Percentiles rank a stretch among this genome's conserved stretches.
These are phyloP conservation scores for Schoenoplectus tabernaemontani DNA, from an alignment of 202 grass and related monocot genomes.

Conservation along the genomic window DNA sequence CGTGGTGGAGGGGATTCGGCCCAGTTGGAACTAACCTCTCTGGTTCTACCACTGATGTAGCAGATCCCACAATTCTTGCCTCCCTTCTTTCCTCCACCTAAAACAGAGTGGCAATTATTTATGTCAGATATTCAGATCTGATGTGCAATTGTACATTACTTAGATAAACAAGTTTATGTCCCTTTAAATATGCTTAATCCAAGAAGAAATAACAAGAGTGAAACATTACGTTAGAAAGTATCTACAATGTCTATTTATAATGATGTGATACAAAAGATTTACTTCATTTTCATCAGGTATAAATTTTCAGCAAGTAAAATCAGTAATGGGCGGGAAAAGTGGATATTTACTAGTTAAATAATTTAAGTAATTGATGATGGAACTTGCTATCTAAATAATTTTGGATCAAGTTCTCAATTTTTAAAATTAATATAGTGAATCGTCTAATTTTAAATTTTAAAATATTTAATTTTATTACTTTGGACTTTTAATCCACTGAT, in stretches of 20 bases:
- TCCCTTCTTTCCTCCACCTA: not conserved
- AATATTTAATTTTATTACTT: no score
- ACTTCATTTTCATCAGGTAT: not conserved
- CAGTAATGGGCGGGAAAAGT: no score
- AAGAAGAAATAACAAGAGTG: not conserved
- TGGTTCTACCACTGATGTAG: conserved; percentile 21
- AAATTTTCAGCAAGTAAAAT: no score
- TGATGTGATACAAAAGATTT: not conserved
- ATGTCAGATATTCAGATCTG: not conserved
- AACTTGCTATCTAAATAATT: no score
- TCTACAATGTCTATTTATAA: not conserved
- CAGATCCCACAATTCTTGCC: conserved; percentile 11
- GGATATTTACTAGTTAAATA: no score
- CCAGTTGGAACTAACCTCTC: conserved; percentile 62
- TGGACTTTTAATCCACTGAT: no score
- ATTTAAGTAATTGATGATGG: no score
- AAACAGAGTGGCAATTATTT: not conserved
- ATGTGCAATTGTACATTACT: no score
- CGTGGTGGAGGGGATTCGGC: conserved; percentile 67
- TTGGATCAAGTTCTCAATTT: no score
- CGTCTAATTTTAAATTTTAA: no score
- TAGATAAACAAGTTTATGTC: not conserved
- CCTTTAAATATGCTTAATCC: not conserved
- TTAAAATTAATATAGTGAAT: no score
- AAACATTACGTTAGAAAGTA: not conserved